Evolutionary conservation across 345 rosid species (phyloP).

Genomic region (Eutrema yunnanense): DNA sequence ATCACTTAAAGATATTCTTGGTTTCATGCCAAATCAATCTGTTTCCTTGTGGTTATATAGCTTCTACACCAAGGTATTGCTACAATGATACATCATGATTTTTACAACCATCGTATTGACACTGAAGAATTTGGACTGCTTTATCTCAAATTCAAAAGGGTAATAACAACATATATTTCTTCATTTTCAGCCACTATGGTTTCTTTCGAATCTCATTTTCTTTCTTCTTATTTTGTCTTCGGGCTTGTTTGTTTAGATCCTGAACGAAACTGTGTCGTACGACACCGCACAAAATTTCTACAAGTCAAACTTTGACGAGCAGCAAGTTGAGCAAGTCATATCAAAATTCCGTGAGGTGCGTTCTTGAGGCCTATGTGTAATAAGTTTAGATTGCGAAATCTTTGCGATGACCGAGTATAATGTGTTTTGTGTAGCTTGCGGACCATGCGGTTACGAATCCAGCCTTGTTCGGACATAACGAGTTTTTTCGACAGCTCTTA

Average conservation of each 20-base stretch:
- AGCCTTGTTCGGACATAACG: constrained; percentile 21
- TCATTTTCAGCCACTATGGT: not conserved
- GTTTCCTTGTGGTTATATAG: constrained; percentile 3
- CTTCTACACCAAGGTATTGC: constrained; percentile 26
- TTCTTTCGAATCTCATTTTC: not conserved
- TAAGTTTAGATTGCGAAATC: not conserved
- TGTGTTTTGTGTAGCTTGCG: constrained; percentile 19
- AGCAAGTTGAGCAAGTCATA: constrained; percentile 9
- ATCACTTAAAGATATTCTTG: not conserved
- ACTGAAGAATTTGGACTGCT: constrained; percentile 21
- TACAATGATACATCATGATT: constrained; percentile 24
- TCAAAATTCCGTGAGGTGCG: constrained; percentile 25
- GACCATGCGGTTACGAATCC: constrained; percentile 12
- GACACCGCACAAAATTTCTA: constrained; percentile 12
- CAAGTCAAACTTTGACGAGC: constrained; percentile 28
- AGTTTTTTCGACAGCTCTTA: constrained; percentile 11
- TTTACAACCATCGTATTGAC: constrained; percentile 23
- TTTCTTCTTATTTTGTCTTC: not conserved
- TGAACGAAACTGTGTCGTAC: constrained; percentile 25
- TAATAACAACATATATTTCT: not conserved
- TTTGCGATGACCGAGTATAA: not conserved
- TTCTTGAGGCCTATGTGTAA: not conserved
- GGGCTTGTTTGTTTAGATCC: not conserved
- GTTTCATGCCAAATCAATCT: not conserved
- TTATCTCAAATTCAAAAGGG: constrained; percentile 22